These are phyloP conservation scores for Cunninghamia lanceolata DNA, from an alignment of 75 land plant species.

Conservation along the genomic window DNA sequence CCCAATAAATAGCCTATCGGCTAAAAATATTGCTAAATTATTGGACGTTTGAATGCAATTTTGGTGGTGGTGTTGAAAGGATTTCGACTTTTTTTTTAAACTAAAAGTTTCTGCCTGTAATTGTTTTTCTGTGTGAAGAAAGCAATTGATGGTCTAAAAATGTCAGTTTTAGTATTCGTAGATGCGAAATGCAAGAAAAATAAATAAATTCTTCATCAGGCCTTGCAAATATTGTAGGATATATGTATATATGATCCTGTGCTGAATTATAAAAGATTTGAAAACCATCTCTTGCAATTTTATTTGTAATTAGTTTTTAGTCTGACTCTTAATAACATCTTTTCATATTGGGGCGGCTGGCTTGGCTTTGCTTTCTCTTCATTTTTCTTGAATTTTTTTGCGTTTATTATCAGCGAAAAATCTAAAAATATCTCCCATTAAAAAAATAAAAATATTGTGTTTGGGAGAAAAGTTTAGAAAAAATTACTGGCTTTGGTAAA, in stretches of 20 bases:
- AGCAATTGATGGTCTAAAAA: not conserved
- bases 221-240: not conserved
- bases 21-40: not conserved
- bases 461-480: not conserved
- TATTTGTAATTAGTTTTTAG: not conserved
- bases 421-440: not conserved
- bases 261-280: not conserved
- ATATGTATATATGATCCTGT: conserved; percentile 6
- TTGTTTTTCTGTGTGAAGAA: not conserved
- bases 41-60: not conserved
- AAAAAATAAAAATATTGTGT: not conserved
- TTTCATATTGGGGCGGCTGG: not conserved
- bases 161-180: not conserved
- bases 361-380: not conserved
- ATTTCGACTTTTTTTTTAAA: not conserved
- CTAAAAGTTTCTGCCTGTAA: not conserved
- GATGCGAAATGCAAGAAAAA: not conserved
- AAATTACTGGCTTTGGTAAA: not conserved
- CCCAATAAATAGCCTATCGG: no score
- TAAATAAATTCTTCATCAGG: not conserved
- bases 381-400: not conserved
- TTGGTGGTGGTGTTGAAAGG: not conserved
- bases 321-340: conserved; percentile 5
- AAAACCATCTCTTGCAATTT: not conserved
- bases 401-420: not conserved